Evolutionary conservation across 352 stramenopile species (phyloP).

Genomic region (Phytophthora nicotianae): DNA sequence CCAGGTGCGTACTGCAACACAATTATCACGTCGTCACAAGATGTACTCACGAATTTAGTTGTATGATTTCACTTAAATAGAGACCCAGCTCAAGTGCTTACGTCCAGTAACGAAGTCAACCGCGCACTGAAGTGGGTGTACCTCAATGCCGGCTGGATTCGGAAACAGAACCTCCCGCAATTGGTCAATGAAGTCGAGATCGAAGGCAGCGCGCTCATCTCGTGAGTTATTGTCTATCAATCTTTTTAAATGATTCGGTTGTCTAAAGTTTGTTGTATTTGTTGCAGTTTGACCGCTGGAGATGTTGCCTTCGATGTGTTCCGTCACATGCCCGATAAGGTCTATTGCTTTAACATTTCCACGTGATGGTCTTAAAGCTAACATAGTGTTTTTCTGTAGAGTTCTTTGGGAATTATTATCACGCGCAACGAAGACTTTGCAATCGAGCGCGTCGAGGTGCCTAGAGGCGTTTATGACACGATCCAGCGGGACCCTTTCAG

Average conservation of each 20-base stretch:
- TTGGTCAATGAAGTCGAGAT: constrained; percentile 37
- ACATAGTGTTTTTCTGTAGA: constrained; percentile 13
- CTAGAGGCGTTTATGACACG: constrained; percentile 71
- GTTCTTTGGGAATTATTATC: constrained; percentile 63
- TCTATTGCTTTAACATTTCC: constrained; percentile 15
- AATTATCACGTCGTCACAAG: neutral
- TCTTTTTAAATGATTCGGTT: neutral
- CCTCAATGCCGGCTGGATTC: constrained; percentile 87
- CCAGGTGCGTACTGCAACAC: constrained; percentile 35
- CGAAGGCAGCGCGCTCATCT: constrained; percentile 33
- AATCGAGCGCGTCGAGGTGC: constrained; percentile 69
- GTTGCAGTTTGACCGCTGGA: constrained; percentile 49
- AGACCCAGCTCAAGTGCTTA: constrained; percentile 71
- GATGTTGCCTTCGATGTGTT: constrained; percentile 86
- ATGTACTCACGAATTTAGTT: constrained; percentile 12
- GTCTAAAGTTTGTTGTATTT: constrained; percentile 7
- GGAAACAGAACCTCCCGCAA: constrained; percentile 59
- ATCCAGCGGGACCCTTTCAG: constrained; percentile 89
- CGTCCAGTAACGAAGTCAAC: constrained; percentile 68
- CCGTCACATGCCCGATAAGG: constrained; percentile 87
- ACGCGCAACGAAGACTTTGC: constrained; percentile 55
- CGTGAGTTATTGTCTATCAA: constrained; percentile 35
- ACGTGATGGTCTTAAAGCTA: neutral
- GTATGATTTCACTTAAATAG: constrained; percentile 32
- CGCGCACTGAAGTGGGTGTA: constrained; percentile 89